Percentiles rank a stretch among this genome's conserved stretches.
These are phyloP conservation scores for Acanthamoeba castellanii DNA, from an alignment of 208 protist species.

Conservation along the genomic window DNA sequence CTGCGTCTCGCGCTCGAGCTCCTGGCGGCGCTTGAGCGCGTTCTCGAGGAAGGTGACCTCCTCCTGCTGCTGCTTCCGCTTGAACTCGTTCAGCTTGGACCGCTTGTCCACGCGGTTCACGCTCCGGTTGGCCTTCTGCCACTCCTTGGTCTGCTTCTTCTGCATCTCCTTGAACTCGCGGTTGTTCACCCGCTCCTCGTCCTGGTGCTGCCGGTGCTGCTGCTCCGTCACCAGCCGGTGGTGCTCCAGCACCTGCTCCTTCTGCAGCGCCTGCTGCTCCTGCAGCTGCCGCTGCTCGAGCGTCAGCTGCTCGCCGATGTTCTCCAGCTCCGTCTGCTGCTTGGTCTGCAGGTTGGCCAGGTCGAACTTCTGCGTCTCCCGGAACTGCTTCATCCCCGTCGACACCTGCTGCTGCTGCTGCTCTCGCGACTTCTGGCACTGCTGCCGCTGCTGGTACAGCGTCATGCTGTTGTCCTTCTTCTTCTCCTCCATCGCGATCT, in stretches of 20 bases:
- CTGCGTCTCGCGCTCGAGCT: constrained; percentile 53
- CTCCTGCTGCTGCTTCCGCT: constrained; percentile 53
- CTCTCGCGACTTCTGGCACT: constrained; percentile 53
- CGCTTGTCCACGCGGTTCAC: constrained; percentile 31
- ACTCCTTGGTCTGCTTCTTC: constrained; percentile 62
- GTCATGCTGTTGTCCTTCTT: constrained; percentile 58
- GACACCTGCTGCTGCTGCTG: constrained; percentile 22
- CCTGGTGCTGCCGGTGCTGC: constrained; percentile 58
- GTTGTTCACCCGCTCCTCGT: constrained; percentile 24
- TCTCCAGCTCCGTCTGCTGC: constrained; percentile 50
- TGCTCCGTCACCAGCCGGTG: constrained; percentile 58
- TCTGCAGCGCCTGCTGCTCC: constrained; percentile 66
- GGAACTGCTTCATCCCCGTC: constrained; percentile 5
- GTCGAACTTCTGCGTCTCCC: constrained; percentile 32
- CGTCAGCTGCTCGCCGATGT: neutral
- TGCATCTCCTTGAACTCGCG: constrained; percentile 67
- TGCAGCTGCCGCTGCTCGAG: constrained; percentile 28
- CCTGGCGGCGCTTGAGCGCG: constrained; percentile 52
- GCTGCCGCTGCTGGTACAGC: constrained; percentile 42
- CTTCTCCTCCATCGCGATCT: constrained; percentile 57
- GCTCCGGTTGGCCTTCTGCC: constrained; percentile 44
- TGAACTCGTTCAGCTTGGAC: constrained; percentile 32
- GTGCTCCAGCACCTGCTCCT: constrained; percentile 47
- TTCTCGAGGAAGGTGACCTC: constrained; percentile 70
- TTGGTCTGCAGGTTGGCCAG: constrained; percentile 5